Evolutionary conservation across 495 filamentous ascomycete species (phyloP).

Genomic region (Xylaria palmicola): DNA sequence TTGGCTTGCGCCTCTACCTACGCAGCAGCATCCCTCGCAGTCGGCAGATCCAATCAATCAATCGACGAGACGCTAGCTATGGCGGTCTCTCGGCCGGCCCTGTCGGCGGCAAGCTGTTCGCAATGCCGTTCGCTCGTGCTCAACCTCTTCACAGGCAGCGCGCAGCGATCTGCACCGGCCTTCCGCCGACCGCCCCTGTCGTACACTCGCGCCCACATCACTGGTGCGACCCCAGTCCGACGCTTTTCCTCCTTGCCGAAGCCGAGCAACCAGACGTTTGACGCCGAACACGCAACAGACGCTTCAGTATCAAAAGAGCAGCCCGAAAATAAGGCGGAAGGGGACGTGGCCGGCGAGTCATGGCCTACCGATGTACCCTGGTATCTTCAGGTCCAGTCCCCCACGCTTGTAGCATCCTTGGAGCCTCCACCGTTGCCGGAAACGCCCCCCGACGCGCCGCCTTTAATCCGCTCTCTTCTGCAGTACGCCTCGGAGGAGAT

Average conservation of each 20-base stretch:
- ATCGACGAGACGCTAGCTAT: background rate
- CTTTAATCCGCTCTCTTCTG: constrained; percentile 69
- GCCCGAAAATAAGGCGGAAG: background rate
- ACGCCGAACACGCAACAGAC: background rate
- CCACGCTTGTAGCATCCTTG: constrained; percentile 50
- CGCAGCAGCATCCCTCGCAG: too few species aligned
- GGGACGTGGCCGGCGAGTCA: background rate
- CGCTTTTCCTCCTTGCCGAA: constrained; percentile 21
- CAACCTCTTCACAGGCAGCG: constrained; percentile 23
- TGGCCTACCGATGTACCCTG: constrained; percentile 54
- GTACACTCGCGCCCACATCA: constrained; percentile 8
- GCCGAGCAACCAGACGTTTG: constrained; percentile 2
- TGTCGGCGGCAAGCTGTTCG: constrained; percentile 26
- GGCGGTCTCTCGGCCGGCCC: constrained; percentile 6
- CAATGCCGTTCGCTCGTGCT: constrained; percentile 28
- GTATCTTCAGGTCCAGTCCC: constrained; percentile 77
- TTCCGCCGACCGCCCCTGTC: constrained; percentile 3
- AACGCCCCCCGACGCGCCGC: constrained; percentile 70
- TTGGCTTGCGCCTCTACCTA: too few species aligned
- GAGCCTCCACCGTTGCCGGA: constrained; percentile 69
- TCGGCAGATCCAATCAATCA: background rate
- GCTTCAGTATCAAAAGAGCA: background rate
- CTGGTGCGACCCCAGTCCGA: constrained; percentile 13
- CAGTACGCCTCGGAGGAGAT: constrained; percentile 75
- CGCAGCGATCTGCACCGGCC: constrained; percentile 14